These are phyloP conservation scores for Wickerhamomyces pijperi DNA, from an alignment of 805 yeast genomes.

Conservation along the genomic window DNA sequence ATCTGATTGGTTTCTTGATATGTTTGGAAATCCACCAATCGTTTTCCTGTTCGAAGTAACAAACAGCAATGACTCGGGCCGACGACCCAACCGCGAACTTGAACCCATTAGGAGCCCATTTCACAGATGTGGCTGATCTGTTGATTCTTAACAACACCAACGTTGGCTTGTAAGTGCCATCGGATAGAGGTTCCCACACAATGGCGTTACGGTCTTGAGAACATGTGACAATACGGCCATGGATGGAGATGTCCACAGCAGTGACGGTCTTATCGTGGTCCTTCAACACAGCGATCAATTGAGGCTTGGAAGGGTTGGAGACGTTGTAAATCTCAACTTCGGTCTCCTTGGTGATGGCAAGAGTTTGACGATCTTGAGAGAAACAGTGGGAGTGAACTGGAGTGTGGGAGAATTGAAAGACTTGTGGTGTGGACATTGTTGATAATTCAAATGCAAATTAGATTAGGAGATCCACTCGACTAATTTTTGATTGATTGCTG, in stretches of 20 bases:
- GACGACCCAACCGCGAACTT: slow-evolving; percentile 97
- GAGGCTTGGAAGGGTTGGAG: slow-evolving; percentile 40
- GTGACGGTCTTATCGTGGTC: slow-evolving; percentile 94
- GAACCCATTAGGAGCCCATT: slow-evolving; percentile 91
- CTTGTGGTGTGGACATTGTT: slow-evolving; percentile 15
- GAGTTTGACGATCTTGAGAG: slow-evolving; percentile 47
- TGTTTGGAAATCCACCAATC: slow-evolving; percentile 99
- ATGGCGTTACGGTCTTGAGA: slow-evolving; percentile 96
- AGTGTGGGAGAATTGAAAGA: slow-evolving; percentile 61
- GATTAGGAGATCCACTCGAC: slow-evolving; percentile 19
- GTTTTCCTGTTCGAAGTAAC: slow-evolving; percentile 91
- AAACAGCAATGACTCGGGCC: slow-evolving; percentile 87
- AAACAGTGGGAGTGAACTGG: slow-evolving; percentile 91
- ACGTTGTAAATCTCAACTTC: slow-evolving; percentile 65
- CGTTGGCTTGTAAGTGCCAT: slow-evolving; percentile 68
- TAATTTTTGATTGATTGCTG: slow-evolving; percentile 2
- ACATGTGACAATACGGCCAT: slow-evolving; percentile 89
- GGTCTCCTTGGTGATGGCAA: slow-evolving; percentile 78
- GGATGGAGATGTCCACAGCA: slow-evolving; percentile 81
- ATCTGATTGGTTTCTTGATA: slow-evolving; percentile 86
- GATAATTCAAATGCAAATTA: not conserved
- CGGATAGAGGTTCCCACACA: slow-evolving; percentile 78
- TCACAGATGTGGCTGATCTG: slow-evolving; percentile 88
- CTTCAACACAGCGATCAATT: slow-evolving; percentile 50
- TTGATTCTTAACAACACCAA: slow-evolving; percentile 85